These are phyloP conservation scores for Suillus luteus DNA, from an alignment of 768 basidiomycete species.

Conservation along the genomic window DNA sequence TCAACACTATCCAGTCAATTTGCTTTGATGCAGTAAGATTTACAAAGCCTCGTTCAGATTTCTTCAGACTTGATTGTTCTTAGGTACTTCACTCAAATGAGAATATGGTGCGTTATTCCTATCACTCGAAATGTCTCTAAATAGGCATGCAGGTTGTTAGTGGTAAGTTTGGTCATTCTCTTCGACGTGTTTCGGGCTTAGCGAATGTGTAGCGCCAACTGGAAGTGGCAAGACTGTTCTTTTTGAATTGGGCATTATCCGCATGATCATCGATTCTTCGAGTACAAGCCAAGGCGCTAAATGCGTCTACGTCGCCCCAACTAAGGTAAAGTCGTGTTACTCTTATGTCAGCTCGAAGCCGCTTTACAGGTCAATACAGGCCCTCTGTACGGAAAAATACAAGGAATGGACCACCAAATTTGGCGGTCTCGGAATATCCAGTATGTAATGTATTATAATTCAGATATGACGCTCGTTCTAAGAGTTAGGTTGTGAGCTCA, in stretches of 20 bases:
- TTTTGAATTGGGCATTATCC: constrained; percentile 89
- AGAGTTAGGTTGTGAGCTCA: constrained; percentile 77
- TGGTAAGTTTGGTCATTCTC: constrained; percentile 42
- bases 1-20: constrained; percentile 88
- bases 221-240: constrained; percentile 95
- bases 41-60: constrained; percentile 1
- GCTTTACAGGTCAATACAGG: constrained; percentile 43
- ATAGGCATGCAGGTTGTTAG: constrained; percentile 60
- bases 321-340: constrained; percentile 56
- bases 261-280: constrained; percentile 54
- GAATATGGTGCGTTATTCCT: constrained; percentile 56
- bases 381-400: constrained; percentile 82
- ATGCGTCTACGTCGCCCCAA: constrained; percentile 92
- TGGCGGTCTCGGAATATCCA: constrained; percentile 70
- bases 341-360: neutral
- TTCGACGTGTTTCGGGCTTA: constrained; percentile 11
- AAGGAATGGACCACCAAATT: constrained; percentile 88
- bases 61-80: constrained; percentile 1
- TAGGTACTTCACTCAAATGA: constrained; percentile 61
- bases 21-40: constrained; percentile 73
- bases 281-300: constrained; percentile 44
- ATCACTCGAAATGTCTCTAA: constrained; percentile 15
- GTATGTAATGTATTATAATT: constrained; percentile 40
- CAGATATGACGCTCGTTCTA: neutral
- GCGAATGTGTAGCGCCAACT: constrained; percentile 70